These are phyloP conservation scores for Fusarium austroafricanum DNA, from an alignment of 2,329 filamentous ascomycete species.

Conservation along the genomic window DNA sequence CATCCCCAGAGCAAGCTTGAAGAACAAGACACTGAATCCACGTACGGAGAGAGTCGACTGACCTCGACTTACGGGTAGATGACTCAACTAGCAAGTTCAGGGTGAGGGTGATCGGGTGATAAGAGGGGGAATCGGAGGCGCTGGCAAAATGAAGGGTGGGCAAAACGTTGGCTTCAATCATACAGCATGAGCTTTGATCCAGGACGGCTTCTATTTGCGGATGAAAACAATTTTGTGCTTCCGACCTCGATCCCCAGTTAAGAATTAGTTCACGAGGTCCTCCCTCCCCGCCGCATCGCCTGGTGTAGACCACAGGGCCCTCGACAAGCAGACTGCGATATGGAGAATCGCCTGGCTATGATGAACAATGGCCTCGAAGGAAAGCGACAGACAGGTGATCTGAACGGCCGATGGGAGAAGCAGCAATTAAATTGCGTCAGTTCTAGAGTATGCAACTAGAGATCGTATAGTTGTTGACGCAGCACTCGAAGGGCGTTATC, in stretches of 20 bases:
- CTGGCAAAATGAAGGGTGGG: slow-evolving; percentile 22
- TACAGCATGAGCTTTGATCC: slow-evolving; percentile 28
- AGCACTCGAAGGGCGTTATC: slow-evolving; percentile 2
- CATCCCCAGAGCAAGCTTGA: slow-evolving; percentile 59
- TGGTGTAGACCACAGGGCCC: slow-evolving; percentile 47
- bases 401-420: neutral
- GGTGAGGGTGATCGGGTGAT: neutral
- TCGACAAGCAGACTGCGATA: slow-evolving; percentile 37
- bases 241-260: slow-evolving; percentile 50
- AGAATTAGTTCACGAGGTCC: slow-evolving; percentile 52
- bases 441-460: neutral
- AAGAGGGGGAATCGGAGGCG: slow-evolving; percentile 10
- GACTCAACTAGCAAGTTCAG: slow-evolving; percentile 1
- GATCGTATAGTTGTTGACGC: slow-evolving; percentile 7
- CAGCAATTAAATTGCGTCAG: neutral
- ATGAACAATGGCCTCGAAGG: neutral
- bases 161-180: slow-evolving; percentile 15
- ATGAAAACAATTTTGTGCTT: slow-evolving; percentile 32
- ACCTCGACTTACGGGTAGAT: neutral
- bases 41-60: neutral
- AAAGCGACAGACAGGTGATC: neutral
- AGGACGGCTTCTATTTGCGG: slow-evolving; percentile 8
- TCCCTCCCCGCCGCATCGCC: slow-evolving; percentile 61
- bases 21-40: neutral
- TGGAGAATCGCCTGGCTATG: slow-evolving; percentile 22